Evolutionary conservation across 2,329 filamentous ascomycete genomes (phyloP).

Genomic region (Leptosphaerulina australis): DNA sequence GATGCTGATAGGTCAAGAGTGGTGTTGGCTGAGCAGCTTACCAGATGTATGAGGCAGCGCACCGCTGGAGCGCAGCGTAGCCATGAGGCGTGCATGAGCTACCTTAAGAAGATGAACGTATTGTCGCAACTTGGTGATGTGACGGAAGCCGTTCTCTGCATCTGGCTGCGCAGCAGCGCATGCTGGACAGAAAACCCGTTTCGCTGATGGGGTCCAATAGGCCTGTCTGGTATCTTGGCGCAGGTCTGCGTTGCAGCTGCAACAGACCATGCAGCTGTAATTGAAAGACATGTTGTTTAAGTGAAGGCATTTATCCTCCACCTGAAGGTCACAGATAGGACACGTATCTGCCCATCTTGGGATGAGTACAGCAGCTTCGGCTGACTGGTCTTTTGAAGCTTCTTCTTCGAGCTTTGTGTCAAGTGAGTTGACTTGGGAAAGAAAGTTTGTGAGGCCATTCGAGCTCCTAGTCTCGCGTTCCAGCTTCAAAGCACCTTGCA

Average conservation of each 20-base stretch:
- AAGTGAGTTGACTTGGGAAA: constrained; percentile 83
- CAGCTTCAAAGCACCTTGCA: constrained; percentile 89
- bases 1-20: constrained; percentile 28
- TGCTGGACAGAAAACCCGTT: constrained; percentile 71
- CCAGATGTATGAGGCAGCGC: constrained; percentile 75
- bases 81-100: constrained; percentile 84
- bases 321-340: constrained; percentile 77
- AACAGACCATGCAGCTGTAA: constrained; percentile 73
- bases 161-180: constrained; percentile 68
- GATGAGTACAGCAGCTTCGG: constrained; percentile 52
- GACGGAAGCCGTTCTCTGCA: constrained; percentile 67
- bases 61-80: constrained; percentile 83
- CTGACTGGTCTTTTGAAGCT: constrained; percentile 48
- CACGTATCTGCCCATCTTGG: constrained; percentile 73
- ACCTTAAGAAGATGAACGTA: constrained; percentile 93
- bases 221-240: constrained; percentile 72
- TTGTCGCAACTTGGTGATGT: constrained; percentile 86
- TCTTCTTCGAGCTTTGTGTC: constrained; percentile 58
- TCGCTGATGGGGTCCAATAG: constrained; percentile 70
- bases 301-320: constrained; percentile 91
- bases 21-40: constrained; percentile 47
- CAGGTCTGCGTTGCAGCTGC: constrained; percentile 75
- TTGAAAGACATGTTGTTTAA: constrained; percentile 82
- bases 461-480: constrained; percentile 80
- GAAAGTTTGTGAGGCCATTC: constrained; percentile 79